Evolutionary conservation across 495 filamentous ascomycete species (phyloP), one percentile per base, ranked within the genome.

Genomic region (Penicillium pancosmium): DNA sequence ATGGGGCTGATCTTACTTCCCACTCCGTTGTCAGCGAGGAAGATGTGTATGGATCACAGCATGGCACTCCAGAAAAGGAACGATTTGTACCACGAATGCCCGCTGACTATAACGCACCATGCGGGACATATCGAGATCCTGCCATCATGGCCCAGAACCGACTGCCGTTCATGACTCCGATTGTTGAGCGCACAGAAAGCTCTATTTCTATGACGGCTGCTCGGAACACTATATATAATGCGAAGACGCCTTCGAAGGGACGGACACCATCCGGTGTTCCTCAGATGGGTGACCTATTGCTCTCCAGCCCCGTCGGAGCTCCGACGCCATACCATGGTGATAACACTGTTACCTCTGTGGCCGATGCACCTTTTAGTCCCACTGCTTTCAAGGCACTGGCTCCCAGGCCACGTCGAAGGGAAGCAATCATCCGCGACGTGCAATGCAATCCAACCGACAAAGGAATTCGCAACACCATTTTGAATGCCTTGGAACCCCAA

Each of bases 81-180:
- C 76, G 74, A 49, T 88, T 84, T 59, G 69, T 88, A 16, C 85
- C 85, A 12, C 79, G 93, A 21, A 92, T 92, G 50, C 92, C 92
- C 4, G 90, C 95, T 66, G 90, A 93, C 66, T 96, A 91, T 64
- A 84, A 90, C 56, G 83, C 87, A 15, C 87, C 91, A 10, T 88
- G 77, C 33, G 80, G 86, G 8, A 88, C 88, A 35, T 96, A 89
- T 74, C 84, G 92, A 60, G 87, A 95, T 64, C 84, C 89, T 61
- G 80, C 79, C 2, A 82, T 91, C 63, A 79, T 86, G 52, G 89
- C 91, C 60, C 92, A 97, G 61, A 95, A 88, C 68, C 87, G 92
- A 50, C 79, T 97, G 8, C 94, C 93, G 36, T 97, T 97, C 72
- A 98, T 98, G 94, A 98, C 94, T 1, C 94, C 94, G 12, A 98